These are phyloP conservation scores for Eremothecium sinecaudum DNA, from an alignment of 1,139 yeast species.

Conservation along the genomic window DNA sequence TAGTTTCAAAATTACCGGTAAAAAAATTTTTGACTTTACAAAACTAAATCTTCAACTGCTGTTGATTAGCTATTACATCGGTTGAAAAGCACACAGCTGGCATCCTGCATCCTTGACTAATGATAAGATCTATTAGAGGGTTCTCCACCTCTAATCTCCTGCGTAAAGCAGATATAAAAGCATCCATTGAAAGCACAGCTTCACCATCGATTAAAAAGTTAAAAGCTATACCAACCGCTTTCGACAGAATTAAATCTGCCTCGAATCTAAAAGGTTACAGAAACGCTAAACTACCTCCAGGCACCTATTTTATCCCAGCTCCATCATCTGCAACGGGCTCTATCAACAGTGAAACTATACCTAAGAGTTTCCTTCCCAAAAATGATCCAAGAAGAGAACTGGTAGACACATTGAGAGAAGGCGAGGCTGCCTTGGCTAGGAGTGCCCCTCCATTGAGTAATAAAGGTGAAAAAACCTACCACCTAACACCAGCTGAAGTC, in stretches of 20 bases:
- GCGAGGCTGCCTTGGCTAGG: slow-evolving; percentile 15
- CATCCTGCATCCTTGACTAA: too few species aligned
- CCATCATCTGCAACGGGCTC: slow-evolving; percentile 29
- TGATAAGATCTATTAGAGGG: too few species aligned
- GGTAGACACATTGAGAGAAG: slow-evolving; percentile 11
- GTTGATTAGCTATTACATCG: too few species aligned
- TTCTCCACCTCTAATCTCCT: too few species aligned
- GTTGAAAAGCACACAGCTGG: too few species aligned
- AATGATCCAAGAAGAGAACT: slow-evolving; percentile 23
- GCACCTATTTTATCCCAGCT: slow-evolving; percentile 26
- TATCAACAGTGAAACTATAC: slow-evolving; percentile 30
- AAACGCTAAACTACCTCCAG: slow-evolving; percentile 25
- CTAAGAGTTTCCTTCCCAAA: slow-evolving; percentile 25
- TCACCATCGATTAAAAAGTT: slow-evolving; percentile 19
- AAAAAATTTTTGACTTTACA: too few species aligned
- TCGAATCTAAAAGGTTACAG: slow-evolving; percentile 29
- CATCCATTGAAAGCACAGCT: too few species aligned
- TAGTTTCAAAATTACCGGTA: too few species aligned
- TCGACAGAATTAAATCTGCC: slow-evolving; percentile 26
- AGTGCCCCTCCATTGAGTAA: slow-evolving; percentile 24
- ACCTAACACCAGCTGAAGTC: slow-evolving; percentile 52
- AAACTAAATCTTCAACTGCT: too few species aligned
- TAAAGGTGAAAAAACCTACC: slow-evolving; percentile 41
- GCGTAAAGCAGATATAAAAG: too few species aligned
- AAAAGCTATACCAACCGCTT: slow-evolving; percentile 26